Base-by-base conservation (phyloP, 2,329 filamentous ascomycete genomes). In the Cercospora zeae-maydis region DNA sequence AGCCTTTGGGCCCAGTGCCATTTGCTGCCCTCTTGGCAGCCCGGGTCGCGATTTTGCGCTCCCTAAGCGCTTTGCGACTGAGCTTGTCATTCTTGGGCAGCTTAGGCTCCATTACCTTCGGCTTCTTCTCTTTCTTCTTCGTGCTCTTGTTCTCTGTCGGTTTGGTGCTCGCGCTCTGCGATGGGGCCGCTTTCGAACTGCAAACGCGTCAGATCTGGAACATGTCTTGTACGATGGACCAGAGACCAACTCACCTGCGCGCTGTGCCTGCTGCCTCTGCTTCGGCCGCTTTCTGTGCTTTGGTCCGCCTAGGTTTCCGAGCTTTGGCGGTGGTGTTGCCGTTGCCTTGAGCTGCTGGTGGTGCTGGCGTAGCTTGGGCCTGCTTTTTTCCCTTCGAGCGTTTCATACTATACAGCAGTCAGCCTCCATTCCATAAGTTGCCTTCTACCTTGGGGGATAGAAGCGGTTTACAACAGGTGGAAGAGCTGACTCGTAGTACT, bases 391-490 rank as follows among this genome's bases (percentile, higher is more conserved):
- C 36, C 54, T 57, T 51, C 30, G 39, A 6, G 42, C 42, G 31
- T 10, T n/a, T 36, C 31, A n/a, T 14, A 51, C 61, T 63, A 54
- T 30, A 49, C n/a, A 59, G 49, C 13, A 53, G 61, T 63, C 61
- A 63, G 61, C 39, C 21, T 45, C 61, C 27, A 21, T 27, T 39
- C 56, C 56, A 31, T 59, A 39, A 39, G 21, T 42, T 39, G 51
- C 31, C 14, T 21, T 34, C 34, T 39, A 63, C 47, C 55, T 42
- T 45, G n/a, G 33, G 13, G 47, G 37, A 39, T 27, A 31, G 49
- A 59, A 37, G 57, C 61, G 61, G 42, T 52, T 39, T 39, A 63
- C 56, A 55, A 59, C 61, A 49, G 56, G 33, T 21, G 61, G 61
- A 31, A 16, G 36, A 49, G 47, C 56, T 59, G 56, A 59, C 42